Conservation (phyloP, 23 red algal species). For the Agarophyton chilense region DNA sequence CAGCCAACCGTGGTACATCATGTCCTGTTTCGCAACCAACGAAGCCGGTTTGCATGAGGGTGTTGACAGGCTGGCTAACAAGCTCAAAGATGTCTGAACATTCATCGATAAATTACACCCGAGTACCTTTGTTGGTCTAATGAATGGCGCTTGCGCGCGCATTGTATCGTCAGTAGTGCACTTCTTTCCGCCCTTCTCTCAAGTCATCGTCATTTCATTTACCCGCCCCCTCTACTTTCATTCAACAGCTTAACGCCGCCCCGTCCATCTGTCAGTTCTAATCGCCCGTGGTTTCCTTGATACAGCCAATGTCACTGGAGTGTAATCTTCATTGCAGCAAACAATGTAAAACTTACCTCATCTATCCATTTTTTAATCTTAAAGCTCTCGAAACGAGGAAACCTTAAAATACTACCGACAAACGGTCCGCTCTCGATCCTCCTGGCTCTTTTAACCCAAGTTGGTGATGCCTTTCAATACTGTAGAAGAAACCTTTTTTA, state of each 20-base stretch:
- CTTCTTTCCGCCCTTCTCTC: not conserved
- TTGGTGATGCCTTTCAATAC: too few relatives aligned
- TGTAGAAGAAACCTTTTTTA: too few relatives aligned
- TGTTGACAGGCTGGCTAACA: constrained; percentile 80
- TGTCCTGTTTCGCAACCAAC: constrained; percentile 83
- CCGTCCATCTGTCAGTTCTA: too few relatives aligned
- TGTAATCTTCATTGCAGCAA: constrained; percentile 13
- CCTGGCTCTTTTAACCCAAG: too few relatives aligned
- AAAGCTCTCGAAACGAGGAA: too few relatives aligned
- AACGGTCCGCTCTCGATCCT: too few relatives aligned
- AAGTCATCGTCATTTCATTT: not conserved
- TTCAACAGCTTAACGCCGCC: not conserved
- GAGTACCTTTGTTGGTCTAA: not conserved
- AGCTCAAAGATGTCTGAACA: constrained; percentile 62
- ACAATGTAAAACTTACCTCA: constrained; percentile 37
- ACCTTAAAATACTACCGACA: too few relatives aligned
- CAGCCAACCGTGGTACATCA: constrained; percentile 77
- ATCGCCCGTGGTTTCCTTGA: not conserved
- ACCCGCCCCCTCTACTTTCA: not conserved
- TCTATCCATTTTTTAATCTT: too few relatives aligned
- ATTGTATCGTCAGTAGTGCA: not conserved
- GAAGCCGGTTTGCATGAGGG: constrained; percentile 88
- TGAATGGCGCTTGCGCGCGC: not conserved
- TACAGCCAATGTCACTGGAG: not conserved
- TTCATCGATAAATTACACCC: not conserved